These are phyloP conservation scores for Mucor sp. DNA, from an alignment of 371 early-diverging fungal genomes.

Conservation along the genomic window DNA sequence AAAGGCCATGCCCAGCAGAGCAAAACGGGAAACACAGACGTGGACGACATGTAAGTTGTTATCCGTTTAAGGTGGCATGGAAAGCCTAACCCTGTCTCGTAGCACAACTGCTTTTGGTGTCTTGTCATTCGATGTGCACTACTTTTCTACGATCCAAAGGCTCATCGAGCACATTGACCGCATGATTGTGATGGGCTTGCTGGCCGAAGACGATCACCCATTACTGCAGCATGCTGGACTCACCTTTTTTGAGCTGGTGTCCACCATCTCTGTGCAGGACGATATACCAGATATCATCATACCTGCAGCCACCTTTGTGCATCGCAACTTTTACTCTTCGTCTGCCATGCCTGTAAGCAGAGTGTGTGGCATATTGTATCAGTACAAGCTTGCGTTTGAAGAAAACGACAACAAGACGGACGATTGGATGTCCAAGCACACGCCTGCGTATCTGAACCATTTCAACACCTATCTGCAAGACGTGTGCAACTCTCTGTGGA, in stretches of 20 bases:
- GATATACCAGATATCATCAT: slow-evolving; percentile 56
- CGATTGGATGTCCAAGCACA: slow-evolving; percentile 41
- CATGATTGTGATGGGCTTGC: slow-evolving; percentile 40
- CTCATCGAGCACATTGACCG: slow-evolving; percentile 54
- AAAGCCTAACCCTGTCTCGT: background rate
- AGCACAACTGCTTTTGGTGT: slow-evolving; percentile 49
- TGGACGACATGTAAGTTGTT: slow-evolving; percentile 39
- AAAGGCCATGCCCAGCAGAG: slow-evolving; percentile 31
- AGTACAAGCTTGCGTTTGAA: slow-evolving; percentile 49
- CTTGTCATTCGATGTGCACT: slow-evolving; percentile 50
- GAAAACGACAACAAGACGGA: slow-evolving; percentile 30
- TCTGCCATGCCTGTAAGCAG: slow-evolving; percentile 56
- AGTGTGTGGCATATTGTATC: slow-evolving; percentile 58
- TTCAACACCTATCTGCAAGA: slow-evolving; percentile 65
- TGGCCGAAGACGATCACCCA: slow-evolving; percentile 47
- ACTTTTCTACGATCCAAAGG: slow-evolving; percentile 49
- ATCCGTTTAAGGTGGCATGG: background rate
- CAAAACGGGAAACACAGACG: slow-evolving; percentile 12
- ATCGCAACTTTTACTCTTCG: slow-evolving; percentile 53
- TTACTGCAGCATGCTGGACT: slow-evolving; percentile 57
- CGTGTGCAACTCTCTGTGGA: slow-evolving; percentile 60
- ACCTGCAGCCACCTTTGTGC: slow-evolving; percentile 53
- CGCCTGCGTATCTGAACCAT: slow-evolving; percentile 46
- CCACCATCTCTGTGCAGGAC: slow-evolving; percentile 43
- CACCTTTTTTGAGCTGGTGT: slow-evolving; percentile 58